phyloP scores from a whole-genome alignment of 257 asterid species.

The Vinca minor region DNA sequence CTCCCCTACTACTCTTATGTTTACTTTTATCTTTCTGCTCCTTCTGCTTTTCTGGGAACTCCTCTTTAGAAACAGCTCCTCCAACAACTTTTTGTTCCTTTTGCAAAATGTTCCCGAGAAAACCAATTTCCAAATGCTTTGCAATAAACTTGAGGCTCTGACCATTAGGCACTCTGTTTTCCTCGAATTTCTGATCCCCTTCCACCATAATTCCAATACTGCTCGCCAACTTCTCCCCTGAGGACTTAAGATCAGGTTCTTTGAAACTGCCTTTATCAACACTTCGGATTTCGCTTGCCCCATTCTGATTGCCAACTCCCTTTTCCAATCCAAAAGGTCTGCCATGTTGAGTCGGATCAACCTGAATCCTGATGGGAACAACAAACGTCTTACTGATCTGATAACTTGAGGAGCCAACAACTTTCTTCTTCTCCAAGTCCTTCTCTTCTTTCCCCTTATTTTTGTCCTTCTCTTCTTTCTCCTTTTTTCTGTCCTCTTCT shows the following conservation, averaged over 20 bases:
- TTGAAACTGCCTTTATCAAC: conserved; percentile 22
- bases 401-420: neutral
- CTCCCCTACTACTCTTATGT: conserved; percentile 14
- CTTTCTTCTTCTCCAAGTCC: conserved; percentile 28
- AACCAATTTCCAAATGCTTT: conserved; percentile 26
- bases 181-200: conserved; percentile 14
- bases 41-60: conserved; percentile 22
- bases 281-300: conserved; percentile 23
- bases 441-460: conserved; percentile 27
- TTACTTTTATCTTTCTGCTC: conserved; percentile 27
- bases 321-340: too few species aligned
- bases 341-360: too few species aligned
- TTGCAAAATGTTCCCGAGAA: conserved; percentile 12
- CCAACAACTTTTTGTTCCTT: conserved; percentile 25
- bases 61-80: conserved; percentile 20
- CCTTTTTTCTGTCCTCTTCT: too few species aligned
- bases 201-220: conserved; percentile 17
- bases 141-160: conserved; percentile 20
- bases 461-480: too few species aligned
- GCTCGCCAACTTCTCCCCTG: conserved; percentile 21
- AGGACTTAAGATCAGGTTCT: conserved; percentile 19
- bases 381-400: too few species aligned
- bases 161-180: conserved; percentile 22
- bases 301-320: conserved; percentile 19
- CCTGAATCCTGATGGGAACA: too few species aligned